These are phyloP conservation scores for Ganoderma boninense DNA, from an alignment of 1,284 basidiomycete species.

Conservation along the genomic window DNA sequence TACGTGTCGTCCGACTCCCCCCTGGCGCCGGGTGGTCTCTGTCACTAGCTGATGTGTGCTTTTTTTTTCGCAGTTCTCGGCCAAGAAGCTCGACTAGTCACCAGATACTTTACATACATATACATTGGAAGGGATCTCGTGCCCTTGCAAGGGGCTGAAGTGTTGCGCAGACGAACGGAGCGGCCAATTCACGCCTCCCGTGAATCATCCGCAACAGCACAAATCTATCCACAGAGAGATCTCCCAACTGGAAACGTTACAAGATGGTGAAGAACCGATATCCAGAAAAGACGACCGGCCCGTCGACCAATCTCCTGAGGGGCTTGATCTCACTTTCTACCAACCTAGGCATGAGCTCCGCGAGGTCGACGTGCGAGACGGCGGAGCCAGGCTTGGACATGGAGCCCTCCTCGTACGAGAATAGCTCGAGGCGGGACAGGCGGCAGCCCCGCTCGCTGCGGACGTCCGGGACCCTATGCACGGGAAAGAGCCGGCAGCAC, in stretches of 20 bases:
- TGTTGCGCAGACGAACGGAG: too few relatives aligned
- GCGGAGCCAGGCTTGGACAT: background rate
- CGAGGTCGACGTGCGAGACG: background rate
- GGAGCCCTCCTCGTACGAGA: background rate
- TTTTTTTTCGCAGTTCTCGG: constrained; percentile 26
- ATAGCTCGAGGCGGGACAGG: background rate
- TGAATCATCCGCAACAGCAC: background rate
- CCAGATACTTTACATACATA: too few relatives aligned
- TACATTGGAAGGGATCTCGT: too few relatives aligned
- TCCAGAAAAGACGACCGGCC: background rate
- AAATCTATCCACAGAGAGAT: background rate
- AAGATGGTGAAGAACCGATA: background rate
- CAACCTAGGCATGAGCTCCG: background rate
- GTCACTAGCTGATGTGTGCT: background rate
- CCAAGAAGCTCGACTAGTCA: constrained; percentile 22
- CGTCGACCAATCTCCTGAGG: background rate
- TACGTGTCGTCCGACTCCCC: constrained; percentile 41
- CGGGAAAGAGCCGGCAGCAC: background rate
- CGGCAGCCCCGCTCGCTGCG: background rate
- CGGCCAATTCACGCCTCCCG: too few relatives aligned
- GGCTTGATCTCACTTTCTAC: background rate
- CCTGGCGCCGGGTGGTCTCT: background rate
- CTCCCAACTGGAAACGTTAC: background rate
- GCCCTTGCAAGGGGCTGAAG: too few relatives aligned
- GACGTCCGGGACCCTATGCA: background rate